A percentile compares a stretch with the other conserved stretches of the same genome.
Evolutionary conservation across 2,329 filamentous ascomycete genomes (phyloP).

Genomic region (Ilyonectria sp.): DNA sequence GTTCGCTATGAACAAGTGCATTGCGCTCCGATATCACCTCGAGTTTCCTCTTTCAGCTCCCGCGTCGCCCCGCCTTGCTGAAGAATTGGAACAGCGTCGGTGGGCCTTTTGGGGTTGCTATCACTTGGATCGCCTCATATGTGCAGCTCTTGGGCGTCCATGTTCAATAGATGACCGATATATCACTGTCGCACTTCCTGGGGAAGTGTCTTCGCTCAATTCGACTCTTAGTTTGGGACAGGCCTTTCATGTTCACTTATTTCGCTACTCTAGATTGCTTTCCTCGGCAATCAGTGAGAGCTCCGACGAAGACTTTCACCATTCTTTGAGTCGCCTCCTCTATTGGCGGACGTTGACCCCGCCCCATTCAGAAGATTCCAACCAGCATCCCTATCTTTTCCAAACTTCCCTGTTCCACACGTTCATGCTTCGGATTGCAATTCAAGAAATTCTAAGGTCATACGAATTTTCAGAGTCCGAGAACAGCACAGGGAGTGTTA

Average conservation of each 20-base stretch:
- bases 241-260: neutral
- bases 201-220: neutral
- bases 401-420: neutral
- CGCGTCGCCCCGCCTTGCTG: neutral
- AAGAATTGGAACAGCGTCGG: neutral
- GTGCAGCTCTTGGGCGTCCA: neutral
- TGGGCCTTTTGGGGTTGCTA: slow-evolving; percentile 5
- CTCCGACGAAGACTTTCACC: neutral
- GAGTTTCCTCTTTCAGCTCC: neutral
- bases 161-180: neutral
- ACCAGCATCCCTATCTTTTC: neutral
- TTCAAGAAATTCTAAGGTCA: neutral
- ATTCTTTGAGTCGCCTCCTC: neutral
- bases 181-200: neutral
- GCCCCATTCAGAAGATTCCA: neutral
- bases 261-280: neutral
- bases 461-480: neutral
- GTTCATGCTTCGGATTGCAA: neutral
- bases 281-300: neutral
- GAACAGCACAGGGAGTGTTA: neutral
- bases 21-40: neutral
- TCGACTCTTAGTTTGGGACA: neutral
- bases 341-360: neutral
- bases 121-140: neutral
- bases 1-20: slow-evolving; percentile 30